These are phyloP conservation scores for Lachancea lanzarotensis DNA, from an alignment of 805 yeast genomes.

Conservation along the genomic window DNA sequence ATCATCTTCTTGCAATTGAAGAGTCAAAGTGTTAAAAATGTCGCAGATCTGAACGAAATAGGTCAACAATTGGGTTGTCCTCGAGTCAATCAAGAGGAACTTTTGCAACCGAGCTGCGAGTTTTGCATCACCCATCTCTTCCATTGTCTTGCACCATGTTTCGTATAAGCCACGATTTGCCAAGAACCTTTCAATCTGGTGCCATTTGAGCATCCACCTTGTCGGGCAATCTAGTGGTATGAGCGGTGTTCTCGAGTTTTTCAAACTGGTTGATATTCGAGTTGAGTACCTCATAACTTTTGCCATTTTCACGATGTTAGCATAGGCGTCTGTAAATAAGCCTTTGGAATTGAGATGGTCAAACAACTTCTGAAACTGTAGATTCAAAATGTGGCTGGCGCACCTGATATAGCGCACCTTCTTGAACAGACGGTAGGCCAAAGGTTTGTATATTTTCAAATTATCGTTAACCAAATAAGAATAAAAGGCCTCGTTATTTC, in stretches of 20 bases:
- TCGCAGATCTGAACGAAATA: slow-evolving; percentile 4
- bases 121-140: not conserved
- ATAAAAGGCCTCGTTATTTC: not conserved
- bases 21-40: not conserved
- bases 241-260: not conserved
- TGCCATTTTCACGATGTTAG: slow-evolving; percentile 2
- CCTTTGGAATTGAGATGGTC: not conserved
- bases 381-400: slow-evolving; percentile 3
- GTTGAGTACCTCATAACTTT: not conserved
- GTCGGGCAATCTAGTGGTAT: slow-evolving; percentile 5
- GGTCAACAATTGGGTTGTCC: slow-evolving; percentile 1
- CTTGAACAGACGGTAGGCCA: slow-evolving; percentile 1
- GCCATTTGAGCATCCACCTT: slow-evolving; percentile 6
- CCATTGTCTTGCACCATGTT: not conserved
- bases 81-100: not conserved
- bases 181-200: slow-evolving; percentile 4
- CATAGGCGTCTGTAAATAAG: not conserved
- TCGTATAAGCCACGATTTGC: not conserved
- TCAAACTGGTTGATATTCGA: not conserved
- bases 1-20: slow-evolving; percentile 2
- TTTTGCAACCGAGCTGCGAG: not conserved
- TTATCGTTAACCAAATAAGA: not conserved
- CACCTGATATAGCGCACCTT: slow-evolving; percentile 4
- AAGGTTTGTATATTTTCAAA: not conserved
- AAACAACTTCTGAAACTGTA: not conserved